phyloP scores from a whole-genome alignment of 352 stramenopile species.

The Phytophthora ramorum region DNA sequence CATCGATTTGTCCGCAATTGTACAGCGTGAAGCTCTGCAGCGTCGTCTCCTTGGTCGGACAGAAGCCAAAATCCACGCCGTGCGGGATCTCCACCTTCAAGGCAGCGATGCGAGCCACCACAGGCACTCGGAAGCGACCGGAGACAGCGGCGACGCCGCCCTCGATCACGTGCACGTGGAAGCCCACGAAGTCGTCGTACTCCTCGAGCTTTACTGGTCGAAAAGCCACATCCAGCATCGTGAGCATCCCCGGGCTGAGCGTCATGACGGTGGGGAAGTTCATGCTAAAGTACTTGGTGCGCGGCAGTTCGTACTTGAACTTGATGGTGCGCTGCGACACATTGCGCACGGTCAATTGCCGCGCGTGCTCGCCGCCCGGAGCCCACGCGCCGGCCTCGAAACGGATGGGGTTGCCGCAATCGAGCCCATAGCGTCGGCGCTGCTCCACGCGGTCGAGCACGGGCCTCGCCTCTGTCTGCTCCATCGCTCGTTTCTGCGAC shows the following conservation, averaged over 20 bases:
- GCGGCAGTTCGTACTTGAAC: constrained; percentile 94
- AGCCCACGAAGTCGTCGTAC: constrained; percentile 93
- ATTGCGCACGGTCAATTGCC: constrained; percentile 93
- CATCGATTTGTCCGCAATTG: constrained; percentile 91
- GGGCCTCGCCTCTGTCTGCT: constrained; percentile 25
- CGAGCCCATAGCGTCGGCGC: constrained; percentile 74
- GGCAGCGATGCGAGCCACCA: constrained; percentile 83
- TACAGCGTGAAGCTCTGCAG: constrained; percentile 71
- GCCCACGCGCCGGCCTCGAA: constrained; percentile 91
- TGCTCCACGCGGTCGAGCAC: constrained; percentile 81
- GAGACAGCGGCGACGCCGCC: constrained; percentile 68
- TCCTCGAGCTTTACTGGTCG: constrained; percentile 88
- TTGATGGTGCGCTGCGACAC: constrained; percentile 86
- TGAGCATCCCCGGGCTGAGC: constrained; percentile 89
- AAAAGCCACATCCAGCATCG: constrained; percentile 91
- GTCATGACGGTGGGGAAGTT: constrained; percentile 91
- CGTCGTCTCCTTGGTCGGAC: constrained; percentile 87
- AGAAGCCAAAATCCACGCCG: constrained; percentile 90
- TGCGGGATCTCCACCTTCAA: constrained; percentile 66
- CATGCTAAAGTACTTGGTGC: constrained; percentile 95
- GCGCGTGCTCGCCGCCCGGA: constrained; percentile 92
- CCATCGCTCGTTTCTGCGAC: constrained; percentile 18
- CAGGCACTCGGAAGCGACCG: constrained; percentile 87
- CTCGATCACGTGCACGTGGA: constrained; percentile 89
- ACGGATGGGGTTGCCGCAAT: constrained; percentile 87